Evolutionary conservation across 495 filamentous ascomycete species (phyloP), one percentile per base, ranked within the genome.

Genomic region (Cercophora scortea): DNA sequence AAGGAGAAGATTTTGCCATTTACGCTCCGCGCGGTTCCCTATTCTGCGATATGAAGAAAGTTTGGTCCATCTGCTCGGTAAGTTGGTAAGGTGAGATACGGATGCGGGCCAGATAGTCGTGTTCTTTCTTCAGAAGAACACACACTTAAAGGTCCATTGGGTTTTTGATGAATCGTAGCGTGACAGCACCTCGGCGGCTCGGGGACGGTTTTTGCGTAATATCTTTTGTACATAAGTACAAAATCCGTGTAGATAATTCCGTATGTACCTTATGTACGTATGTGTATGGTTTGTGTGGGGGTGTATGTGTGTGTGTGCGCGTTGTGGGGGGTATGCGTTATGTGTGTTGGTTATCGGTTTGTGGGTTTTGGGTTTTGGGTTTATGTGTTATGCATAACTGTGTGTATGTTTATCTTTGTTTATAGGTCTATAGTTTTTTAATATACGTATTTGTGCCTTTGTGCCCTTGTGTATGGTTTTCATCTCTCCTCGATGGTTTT

Each of bases 361-460:
- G 2, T 11, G 38, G 10, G 38, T 40, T 40, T 32, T 34, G 45
- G 45, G 25, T 15, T 32, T 19, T 45, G 8, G 40, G n/a, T 42
- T 5, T 18, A 32, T 40, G 38, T 40, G 10, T 40, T 40, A 40
- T 40, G 38, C n/a, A 40, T 40, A 40, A 11, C 11, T 7, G 38
- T 40, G 11, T 40, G 38, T 40, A 40, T 8, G n/a, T 40, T 11
- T 40, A 32, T 49, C 38, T 34, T 36, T 51, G 43, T 49, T 48
- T 35, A 47, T 49, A 39, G 45, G 43, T 45, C 55, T 52, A 56
- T 46, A 51, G 45, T 44, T 15, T 49, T 36, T 25, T 43, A 36
- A 45, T 42, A 46, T 57, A 50, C 40, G 41, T 57, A 50, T 50
- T 15, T 50, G n/a, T 49, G 9, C 13, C 8, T 40, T 40, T 11